Conservation (phyloP, 768 basidiomycete species). For the Pleurotus tuoliensis region DNA sequence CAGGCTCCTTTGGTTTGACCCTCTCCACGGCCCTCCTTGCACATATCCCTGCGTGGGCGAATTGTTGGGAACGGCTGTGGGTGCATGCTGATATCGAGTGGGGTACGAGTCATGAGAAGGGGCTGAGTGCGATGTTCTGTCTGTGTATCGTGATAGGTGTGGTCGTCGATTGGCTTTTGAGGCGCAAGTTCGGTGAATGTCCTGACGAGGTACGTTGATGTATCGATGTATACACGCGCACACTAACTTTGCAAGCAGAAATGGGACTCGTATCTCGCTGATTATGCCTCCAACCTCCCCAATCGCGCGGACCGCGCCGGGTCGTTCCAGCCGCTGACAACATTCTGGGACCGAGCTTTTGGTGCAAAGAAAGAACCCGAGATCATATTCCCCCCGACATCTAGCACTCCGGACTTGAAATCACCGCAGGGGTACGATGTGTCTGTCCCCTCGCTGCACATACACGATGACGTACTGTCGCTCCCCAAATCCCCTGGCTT, state of each 20-base stretch:
- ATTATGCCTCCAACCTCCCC: constrained; percentile 53
- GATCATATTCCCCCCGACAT: constrained; percentile 1
- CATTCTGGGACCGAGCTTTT: constrained; percentile 53
- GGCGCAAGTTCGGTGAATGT: constrained; percentile 55
- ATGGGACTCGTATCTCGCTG: constrained; percentile 66
- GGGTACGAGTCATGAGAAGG: constrained; percentile 55
- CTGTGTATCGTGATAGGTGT: constrained; percentile 47
- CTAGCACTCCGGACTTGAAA: constrained; percentile 13
- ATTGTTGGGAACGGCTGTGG: constrained; percentile 64
- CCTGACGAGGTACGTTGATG: constrained; percentile 54
- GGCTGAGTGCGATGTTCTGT: constrained; percentile 53
- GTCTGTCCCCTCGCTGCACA: constrained; percentile 6
- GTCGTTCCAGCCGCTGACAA: constrained; percentile 47
- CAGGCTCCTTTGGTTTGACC: constrained; percentile 55
- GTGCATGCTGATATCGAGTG: constrained; percentile 41
- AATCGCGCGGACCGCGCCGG: constrained; percentile 53
- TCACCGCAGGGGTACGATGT: constrained; percentile 5
- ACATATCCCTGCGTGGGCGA: constrained; percentile 48
- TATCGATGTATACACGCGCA: neutral
- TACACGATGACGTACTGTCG: constrained; percentile 3
- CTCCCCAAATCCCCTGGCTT: constrained; percentile 20
- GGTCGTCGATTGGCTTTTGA: constrained; percentile 51
- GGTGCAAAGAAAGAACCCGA: constrained; percentile 1
- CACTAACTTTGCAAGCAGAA: constrained; percentile 34
- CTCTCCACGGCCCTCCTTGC: constrained; percentile 52